Percentiles rank a stretch among this genome's conserved stretches.
Evolutionary conservation across 441 rosid genomes (phyloP).

Genomic region (Flueggea neowawraea): DNA sequence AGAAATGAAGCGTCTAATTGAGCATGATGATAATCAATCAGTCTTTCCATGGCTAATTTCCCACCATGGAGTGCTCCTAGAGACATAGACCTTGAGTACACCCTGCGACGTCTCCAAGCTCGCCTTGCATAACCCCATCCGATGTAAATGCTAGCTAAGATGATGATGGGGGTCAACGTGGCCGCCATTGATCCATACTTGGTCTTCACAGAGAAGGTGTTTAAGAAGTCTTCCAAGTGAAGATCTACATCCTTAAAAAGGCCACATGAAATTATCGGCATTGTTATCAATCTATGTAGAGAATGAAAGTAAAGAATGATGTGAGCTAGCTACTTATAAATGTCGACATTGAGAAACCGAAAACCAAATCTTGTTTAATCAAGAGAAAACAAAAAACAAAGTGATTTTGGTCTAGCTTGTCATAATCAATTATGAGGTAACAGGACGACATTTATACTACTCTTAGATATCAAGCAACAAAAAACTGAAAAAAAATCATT

Average conservation of each 20-base stretch:
- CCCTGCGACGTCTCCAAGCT: conserved; percentile 4
- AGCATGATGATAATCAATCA: conserved; percentile 40
- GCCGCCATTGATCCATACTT: conserved; percentile 39
- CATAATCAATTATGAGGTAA: too few relatives aligned
- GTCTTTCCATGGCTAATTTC: conserved; percentile 46
- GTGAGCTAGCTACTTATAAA: too few relatives aligned
- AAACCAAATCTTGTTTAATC: too few relatives aligned
- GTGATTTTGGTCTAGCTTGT: too few relatives aligned
- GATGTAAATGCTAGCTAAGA: conserved; percentile 39
- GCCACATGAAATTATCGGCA: too few relatives aligned
- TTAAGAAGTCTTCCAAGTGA: conserved; percentile 20
- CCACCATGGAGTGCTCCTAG: conserved; percentile 57
- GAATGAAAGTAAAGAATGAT: too few relatives aligned
- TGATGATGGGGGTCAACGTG: conserved; percentile 33
- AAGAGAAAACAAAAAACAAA: too few relatives aligned
- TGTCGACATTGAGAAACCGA: too few relatives aligned
- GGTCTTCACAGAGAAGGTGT: conserved; percentile 19
- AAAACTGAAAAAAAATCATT: conserved; percentile 11
- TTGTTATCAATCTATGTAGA: too few relatives aligned
- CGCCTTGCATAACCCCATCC: conserved; percentile 36
- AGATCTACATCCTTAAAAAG: too few relatives aligned
- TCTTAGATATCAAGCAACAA: too few relatives aligned
- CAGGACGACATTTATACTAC: too few relatives aligned
- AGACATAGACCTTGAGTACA: conserved; percentile 39
- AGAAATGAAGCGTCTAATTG: conserved; percentile 24